A percentile compares a stretch with the other conserved stretches of the same genome.
Evolutionary conservation across 305 asterid genomes (phyloP).

Genomic region (Solanum hybrid): DNA sequence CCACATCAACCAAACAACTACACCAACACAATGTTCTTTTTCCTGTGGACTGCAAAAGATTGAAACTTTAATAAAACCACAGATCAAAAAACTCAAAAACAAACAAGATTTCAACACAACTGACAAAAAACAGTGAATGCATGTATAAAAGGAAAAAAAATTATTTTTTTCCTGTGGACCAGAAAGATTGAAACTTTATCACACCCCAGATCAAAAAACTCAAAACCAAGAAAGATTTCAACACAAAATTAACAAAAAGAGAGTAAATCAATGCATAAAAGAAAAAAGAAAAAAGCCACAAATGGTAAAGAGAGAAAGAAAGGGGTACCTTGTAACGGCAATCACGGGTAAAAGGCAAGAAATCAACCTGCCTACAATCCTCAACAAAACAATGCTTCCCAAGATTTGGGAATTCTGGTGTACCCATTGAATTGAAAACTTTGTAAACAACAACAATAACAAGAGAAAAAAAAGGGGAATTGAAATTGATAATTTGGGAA

Average conservation of each 20-base stretch:
- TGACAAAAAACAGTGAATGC: neutral
- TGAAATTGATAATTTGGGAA: neutral
- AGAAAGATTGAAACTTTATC: neutral
- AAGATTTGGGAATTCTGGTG: conserved; percentile 79
- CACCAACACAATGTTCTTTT: neutral
- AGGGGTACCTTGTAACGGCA: conserved; percentile 57
- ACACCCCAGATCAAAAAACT: neutral
- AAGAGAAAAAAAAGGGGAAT: neutral
- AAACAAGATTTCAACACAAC: neutral
- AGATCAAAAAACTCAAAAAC: neutral
- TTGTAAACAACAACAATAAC: neutral
- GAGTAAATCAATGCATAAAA: neutral
- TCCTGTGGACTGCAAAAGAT: neutral
- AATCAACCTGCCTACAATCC: conserved; percentile 89
- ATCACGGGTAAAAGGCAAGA: conserved; percentile 95
- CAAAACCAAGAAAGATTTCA: neutral
- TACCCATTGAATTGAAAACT: conserved; percentile 43
- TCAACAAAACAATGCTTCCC: conserved; percentile 87
- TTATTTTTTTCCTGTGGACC: neutral
- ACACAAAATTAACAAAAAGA: neutral
- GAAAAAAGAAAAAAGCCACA: neutral
- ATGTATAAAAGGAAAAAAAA: neutral
- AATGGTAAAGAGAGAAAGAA: neutral
- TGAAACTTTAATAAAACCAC: neutral
- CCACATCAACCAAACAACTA: neutral